phyloP scores from a whole-genome alignment of 371 early-diverging fungal genomes.

The Gilbertella persicaria region DNA sequence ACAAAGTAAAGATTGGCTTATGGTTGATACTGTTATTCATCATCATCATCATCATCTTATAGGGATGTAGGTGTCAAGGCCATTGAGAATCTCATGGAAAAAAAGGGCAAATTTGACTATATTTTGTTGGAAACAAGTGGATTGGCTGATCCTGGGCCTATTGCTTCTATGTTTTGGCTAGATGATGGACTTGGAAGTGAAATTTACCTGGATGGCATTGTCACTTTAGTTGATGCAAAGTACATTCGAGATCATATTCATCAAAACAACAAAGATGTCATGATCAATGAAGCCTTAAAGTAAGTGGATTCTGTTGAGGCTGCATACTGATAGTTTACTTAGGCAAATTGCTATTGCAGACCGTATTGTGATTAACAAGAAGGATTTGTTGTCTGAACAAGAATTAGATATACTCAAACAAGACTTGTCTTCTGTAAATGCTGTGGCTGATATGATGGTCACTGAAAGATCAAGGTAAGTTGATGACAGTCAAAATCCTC shows the following conservation, averaged over 20 bases:
- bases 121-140: constrained; percentile 91
- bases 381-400: constrained; percentile 70
- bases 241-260: constrained; percentile 64
- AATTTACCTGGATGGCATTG: constrained; percentile 90
- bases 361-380: constrained; percentile 92
- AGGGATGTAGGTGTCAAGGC: constrained; percentile 94
- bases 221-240: constrained; percentile 92
- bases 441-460: constrained; percentile 60
- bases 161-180: constrained; percentile 96
- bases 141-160: constrained; percentile 87
- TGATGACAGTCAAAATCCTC: no score
- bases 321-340: neutral
- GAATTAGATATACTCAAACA: constrained; percentile 54
- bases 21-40: neutral
- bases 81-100: constrained; percentile 91
- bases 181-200: constrained; percentile 91
- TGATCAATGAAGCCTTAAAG: constrained; percentile 74
- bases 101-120: constrained; percentile 91
- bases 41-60: neutral
- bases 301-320: constrained; percentile 20
- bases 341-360: constrained; percentile 96
- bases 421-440: constrained; percentile 58
- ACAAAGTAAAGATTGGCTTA: constrained; percentile 75
- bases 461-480: constrained; percentile 57
- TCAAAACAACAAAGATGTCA: constrained; percentile 54